A percentile compares a stretch with the other conserved stretches of the same genome.
These are phyloP conservation scores for Rugonectria rugulosa DNA, from an alignment of 2,329 filamentous ascomycete genomes.

Conservation along the genomic window DNA sequence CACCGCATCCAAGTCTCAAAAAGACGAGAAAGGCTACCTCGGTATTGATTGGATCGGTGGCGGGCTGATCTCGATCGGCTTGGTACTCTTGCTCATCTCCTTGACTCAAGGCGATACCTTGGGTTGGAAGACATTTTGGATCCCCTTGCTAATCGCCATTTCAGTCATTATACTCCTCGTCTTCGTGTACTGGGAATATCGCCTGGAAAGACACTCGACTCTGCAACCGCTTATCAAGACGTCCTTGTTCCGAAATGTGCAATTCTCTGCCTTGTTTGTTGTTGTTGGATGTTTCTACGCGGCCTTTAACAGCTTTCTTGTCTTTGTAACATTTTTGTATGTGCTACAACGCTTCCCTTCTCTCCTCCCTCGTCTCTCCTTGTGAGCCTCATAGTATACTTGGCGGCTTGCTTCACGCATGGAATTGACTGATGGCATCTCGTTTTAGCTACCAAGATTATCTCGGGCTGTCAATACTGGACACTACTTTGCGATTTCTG, in stretches of 20 bases:
- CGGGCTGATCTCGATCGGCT: conserved; percentile 65
- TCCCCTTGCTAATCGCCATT: conserved; percentile 65
- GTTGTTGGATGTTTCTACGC: conserved; percentile 74
- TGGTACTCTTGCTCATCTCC: conserved; percentile 70
- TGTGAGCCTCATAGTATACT: too few species aligned
- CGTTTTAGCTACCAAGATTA: conserved; percentile 75
- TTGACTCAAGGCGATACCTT: conserved; percentile 74
- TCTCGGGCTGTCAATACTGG: conserved; percentile 66
- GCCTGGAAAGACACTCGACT: conserved; percentile 40
- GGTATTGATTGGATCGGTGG: conserved; percentile 75
- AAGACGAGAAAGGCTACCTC: conserved; percentile 53
- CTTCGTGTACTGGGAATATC: conserved; percentile 69
- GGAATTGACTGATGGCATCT: too few species aligned
- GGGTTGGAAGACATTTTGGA: conserved; percentile 71
- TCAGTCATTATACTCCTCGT: conserved; percentile 62
- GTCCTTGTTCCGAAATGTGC: conserved; percentile 65
- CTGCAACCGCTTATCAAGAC: conserved; percentile 70
- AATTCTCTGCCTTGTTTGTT: conserved; percentile 68
- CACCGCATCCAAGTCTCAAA: too few species aligned
- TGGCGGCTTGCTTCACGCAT: too few species aligned
- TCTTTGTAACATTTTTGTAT: conserved; percentile 76
- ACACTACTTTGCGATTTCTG: conserved; percentile 73
- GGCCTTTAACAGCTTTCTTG: conserved; percentile 71
- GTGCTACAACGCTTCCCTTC: too few species aligned
- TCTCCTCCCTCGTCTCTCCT: too few species aligned